These are phyloP conservation scores for Diaporthe aspalathi DNA, from an alignment of 2,329 filamentous ascomycete species.

Conservation along the genomic window DNA sequence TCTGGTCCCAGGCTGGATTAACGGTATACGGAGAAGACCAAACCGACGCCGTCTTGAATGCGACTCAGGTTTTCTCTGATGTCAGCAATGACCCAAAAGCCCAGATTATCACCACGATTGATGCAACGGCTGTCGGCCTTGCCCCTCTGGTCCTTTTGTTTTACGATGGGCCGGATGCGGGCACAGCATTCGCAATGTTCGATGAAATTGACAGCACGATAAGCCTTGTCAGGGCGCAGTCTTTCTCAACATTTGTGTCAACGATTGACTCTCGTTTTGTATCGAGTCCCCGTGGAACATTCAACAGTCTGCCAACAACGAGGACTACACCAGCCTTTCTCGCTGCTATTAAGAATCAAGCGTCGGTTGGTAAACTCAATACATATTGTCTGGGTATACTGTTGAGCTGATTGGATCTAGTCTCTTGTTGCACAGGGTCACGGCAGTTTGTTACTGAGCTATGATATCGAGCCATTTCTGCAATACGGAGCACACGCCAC, in stretches of 20 bases:
- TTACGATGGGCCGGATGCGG: constrained; percentile 46
- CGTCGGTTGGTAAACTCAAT: not conserved
- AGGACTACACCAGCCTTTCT: constrained; percentile 43
- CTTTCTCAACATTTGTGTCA: constrained; percentile 40
- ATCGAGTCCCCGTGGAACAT: constrained; percentile 43
- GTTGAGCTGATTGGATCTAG: not conserved
- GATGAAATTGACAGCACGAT: constrained; percentile 39
- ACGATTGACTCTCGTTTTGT: constrained; percentile 36
- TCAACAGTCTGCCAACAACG: constrained; percentile 46
- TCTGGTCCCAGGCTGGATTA: not conserved
- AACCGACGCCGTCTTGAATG: constrained; percentile 43
- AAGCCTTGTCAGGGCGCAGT: constrained; percentile 32
- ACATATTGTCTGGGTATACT: too few relatives aligned
- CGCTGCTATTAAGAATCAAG: constrained; percentile 43
- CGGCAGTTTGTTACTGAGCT: constrained; percentile 42
- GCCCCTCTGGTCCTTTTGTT: constrained; percentile 43
- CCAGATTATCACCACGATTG: constrained; percentile 46
- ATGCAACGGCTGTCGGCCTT: constrained; percentile 37
- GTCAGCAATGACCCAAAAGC: constrained; percentile 46
- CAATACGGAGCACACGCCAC: constrained; percentile 46
- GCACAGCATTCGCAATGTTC: constrained; percentile 42
- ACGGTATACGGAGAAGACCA: constrained; percentile 34
- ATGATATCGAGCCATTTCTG: constrained; percentile 48
- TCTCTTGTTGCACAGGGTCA: constrained; percentile 23
- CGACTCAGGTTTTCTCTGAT: constrained; percentile 43